These are phyloP conservation scores for Lichtheimia hyalospora DNA, from an alignment of 371 early-diverging fungal genomes.

Conservation along the genomic window DNA sequence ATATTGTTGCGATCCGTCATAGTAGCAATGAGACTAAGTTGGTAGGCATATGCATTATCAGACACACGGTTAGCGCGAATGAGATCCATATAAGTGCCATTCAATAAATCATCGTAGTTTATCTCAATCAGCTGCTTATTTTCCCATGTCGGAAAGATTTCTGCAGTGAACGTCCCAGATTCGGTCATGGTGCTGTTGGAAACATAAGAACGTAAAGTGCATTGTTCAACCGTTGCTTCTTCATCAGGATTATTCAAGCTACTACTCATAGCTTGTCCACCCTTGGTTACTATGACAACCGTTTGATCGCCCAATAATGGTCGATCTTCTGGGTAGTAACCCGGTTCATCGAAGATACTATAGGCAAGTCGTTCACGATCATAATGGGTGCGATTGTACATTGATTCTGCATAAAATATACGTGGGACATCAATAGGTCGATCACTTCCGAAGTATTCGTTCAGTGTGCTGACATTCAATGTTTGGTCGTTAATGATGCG, in stretches of 20 bases:
- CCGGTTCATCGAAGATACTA: not conserved
- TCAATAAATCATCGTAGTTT: slow-evolving; percentile 8
- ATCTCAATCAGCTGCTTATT: slow-evolving; percentile 1
- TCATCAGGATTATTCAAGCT: not conserved
- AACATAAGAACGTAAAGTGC: slow-evolving; percentile 8
- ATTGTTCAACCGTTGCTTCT: slow-evolving; percentile 5
- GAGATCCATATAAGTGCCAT: not conserved
- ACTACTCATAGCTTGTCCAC: not conserved
- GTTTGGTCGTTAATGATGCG: not conserved
- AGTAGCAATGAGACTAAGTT: not conserved
- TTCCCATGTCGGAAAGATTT: not conserved
- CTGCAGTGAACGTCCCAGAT: not conserved
- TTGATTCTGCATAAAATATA: slow-evolving; percentile 22
- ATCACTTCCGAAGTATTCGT: not conserved
- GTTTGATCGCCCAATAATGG: slow-evolving; percentile 26
- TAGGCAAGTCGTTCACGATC: slow-evolving; percentile 14
- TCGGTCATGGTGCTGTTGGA: slow-evolving; percentile 4
- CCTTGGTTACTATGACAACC: slow-evolving; percentile 10
- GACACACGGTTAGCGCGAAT: no score
- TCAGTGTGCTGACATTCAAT: not conserved
- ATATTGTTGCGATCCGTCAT: not conserved
- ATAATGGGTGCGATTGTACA: slow-evolving; percentile 21
- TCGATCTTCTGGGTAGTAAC: slow-evolving; percentile 15
- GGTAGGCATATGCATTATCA: slow-evolving; percentile 9
- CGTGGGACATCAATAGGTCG: slow-evolving; percentile 6